A percentile compares a stretch with the other conserved stretches of the same genome.
Conservation (phyloP, 805 yeast genomes). For the Candida insectalens region DNA sequence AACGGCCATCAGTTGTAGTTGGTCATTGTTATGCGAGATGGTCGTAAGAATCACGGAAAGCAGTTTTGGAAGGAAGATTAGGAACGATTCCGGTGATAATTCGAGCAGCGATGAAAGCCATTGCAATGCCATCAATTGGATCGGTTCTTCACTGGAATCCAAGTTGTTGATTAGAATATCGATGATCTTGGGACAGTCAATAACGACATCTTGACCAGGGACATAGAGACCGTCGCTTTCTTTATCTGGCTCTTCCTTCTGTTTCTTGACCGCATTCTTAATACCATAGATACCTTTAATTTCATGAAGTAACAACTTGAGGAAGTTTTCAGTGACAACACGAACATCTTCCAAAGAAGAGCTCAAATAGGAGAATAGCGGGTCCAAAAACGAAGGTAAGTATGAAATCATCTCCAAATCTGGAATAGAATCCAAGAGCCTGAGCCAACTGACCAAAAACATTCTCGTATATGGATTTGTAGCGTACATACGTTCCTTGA, state of each 20-base stretch:
- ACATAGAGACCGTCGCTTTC: conserved; percentile 43
- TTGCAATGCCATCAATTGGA: conserved; percentile 66
- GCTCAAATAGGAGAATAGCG: conserved; percentile 67
- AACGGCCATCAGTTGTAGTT: conserved; percentile 43
- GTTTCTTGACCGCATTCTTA: conserved; percentile 37
- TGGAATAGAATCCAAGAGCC: conserved; percentile 86
- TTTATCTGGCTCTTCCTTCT: conserved; percentile 9
- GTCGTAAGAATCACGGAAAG: conserved; percentile 58
- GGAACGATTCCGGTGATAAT: conserved; percentile 66
- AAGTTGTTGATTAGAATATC: conserved; percentile 76
- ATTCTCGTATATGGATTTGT: conserved; percentile 88
- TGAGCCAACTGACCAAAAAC: conserved; percentile 89
- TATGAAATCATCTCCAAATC: conserved; percentile 81
- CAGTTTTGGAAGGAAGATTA: conserved; percentile 66
- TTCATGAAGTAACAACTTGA: conserved; percentile 71
- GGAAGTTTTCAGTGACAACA: conserved; percentile 69
- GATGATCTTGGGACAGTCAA: conserved; percentile 73
- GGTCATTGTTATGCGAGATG: conserved; percentile 43
- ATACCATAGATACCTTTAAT: conserved; percentile 69
- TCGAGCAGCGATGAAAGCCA: conserved; percentile 75
- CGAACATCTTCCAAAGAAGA: conserved; percentile 83
- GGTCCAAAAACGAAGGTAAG: conserved; percentile 83
- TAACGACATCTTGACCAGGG: conserved; percentile 72
- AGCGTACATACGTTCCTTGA: conserved; percentile 84
- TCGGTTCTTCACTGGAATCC: conserved; percentile 63